phyloP scores from a whole-genome alignment of 331 rosid species.

The Prunus yedoensis region DNA sequence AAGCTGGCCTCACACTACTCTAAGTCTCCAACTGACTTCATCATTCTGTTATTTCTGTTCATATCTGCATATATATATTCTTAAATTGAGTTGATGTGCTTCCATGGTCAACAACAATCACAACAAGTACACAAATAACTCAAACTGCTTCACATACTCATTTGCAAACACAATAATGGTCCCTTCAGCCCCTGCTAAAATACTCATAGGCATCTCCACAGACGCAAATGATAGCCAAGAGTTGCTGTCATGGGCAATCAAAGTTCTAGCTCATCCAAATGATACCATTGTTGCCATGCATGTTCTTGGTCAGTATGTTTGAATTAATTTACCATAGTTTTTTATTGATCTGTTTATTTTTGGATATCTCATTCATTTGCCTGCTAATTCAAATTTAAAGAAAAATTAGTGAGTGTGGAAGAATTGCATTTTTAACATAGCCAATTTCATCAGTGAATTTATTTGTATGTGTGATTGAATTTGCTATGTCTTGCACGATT shows the following conservation, averaged over 20 bases:
- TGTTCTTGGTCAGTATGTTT: conserved; percentile 70
- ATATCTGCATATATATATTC: conserved; percentile 28
- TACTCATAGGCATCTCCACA: conserved; percentile 77
- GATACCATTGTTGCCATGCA: conserved; percentile 79
- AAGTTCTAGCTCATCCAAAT: conserved; percentile 63
- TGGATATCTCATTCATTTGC: neutral
- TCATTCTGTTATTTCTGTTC: conserved; percentile 41
- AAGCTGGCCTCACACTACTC: conserved; percentile 50
- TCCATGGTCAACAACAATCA: conserved; percentile 35
- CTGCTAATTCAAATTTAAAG: neutral
- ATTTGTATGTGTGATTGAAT: no score
- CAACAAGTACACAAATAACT: conserved; percentile 26
- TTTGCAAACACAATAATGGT: conserved; percentile 45
- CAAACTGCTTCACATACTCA: conserved; percentile 17
- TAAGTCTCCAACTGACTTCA: conserved; percentile 60
- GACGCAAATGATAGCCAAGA: conserved; percentile 63
- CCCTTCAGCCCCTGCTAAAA: conserved; percentile 47
- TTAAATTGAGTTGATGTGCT: conserved; percentile 26
- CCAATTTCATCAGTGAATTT: no score
- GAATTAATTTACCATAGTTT: neutral
- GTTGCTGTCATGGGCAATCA: conserved; percentile 72
- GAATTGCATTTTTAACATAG: no score
- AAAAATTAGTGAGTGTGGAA: neutral
- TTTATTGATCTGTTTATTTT: neutral
- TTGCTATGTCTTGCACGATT: conserved; percentile 2